Evolutionary conservation across 1,284 basidiomycete species (phyloP).

Genomic region (Irpex sp.): DNA sequence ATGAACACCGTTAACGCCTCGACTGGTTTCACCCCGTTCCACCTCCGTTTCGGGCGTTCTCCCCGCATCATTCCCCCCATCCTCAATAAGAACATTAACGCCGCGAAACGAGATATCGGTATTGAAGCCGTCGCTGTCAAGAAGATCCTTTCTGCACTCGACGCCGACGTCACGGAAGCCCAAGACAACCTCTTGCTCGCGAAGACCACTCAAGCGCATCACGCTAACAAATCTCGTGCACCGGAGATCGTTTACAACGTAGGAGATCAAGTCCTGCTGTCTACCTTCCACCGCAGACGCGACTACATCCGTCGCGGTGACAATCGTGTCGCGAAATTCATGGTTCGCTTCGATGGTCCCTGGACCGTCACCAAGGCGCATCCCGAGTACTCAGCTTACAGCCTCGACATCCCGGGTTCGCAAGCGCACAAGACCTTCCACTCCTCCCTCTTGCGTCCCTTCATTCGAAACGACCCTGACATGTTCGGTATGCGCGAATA

Average conservation of each 20-base stretch:
- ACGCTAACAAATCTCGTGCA: slow-evolving; percentile 6
- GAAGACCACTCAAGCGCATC: neutral
- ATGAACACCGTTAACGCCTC: slow-evolving; percentile 12
- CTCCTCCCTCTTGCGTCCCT: too few relatives aligned
- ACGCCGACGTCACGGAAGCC: slow-evolving; percentile 4
- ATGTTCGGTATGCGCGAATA: slow-evolving; percentile 10
- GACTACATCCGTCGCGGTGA: slow-evolving; percentile 8
- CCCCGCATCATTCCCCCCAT: too few relatives aligned
- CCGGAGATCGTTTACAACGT: slow-evolving; percentile 4
- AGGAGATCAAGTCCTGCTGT: slow-evolving; percentile 10
- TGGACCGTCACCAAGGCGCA: slow-evolving; percentile 10
- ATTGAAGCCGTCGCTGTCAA: too few relatives aligned
- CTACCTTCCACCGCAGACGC: slow-evolving; percentile 12
- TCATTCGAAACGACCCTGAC: neutral
- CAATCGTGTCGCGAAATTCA: slow-evolving; percentile 17
- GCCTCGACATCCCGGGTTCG: too few relatives aligned
- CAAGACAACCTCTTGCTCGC: slow-evolving; percentile 5
- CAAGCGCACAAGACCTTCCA: too few relatives aligned
- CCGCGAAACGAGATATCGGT: too few relatives aligned
- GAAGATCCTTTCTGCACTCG: neutral
- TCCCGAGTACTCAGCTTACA: slow-evolving; percentile 13
- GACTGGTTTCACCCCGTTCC: slow-evolving; percentile 29
- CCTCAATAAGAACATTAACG: too few relatives aligned
- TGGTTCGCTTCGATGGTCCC: slow-evolving; percentile 17
- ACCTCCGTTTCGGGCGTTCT: too few relatives aligned